Base-by-base conservation (phyloP, 2,329 filamentous ascomycete genomes). In the Fusarium sp. region DNA sequence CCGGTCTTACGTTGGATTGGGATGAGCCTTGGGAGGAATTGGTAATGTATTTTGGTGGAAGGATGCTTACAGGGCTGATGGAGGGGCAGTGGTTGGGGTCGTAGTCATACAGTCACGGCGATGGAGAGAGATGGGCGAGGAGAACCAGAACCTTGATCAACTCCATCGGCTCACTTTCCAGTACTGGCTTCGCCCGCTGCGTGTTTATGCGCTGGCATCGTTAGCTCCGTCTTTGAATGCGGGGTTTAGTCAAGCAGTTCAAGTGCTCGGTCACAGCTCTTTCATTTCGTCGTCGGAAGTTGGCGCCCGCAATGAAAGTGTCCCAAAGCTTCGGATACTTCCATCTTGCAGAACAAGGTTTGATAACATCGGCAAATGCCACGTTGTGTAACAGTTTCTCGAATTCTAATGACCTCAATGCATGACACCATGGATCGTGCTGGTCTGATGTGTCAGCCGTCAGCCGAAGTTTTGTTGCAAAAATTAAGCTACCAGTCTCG, bases 401-500 rank as follows among this genome's bases (percentile, higher is more conserved):
- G 17, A 20, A 33, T 45, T 26, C 41, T n/a, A 10, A 33, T 55
- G 9, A 12, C 17, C n/a, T 15, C 6, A 11, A 45, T 33, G 8
- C 12, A 45, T 33, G 38, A 44, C 23, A 15, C 26, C 11, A 33
- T 23, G 12, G 27, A 7, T 12, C 11, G 5, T 5, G 14, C 8
- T 49, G 20, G 6, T n/a, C 6, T 15, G 14, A 7, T 3, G 20
- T 6, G 15, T 6, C 11, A 20, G n/a, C 13, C 6, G 15, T 6
- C 11, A 20, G n/a, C 13, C 8, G 15, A 13, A 27, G 14, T 10
- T 12, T 40, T 32, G n/a, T 11, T 4, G 1, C 3, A 6, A 6
- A 20, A 15, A 12, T 17, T 0, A 17, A 9, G 14, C 10, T 4
- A 10, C 2, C 1, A 5, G 3, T 0, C 6, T 3, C 10, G 46